Percentiles rank a stretch among this genome's conserved stretches.
Conservation (phyloP, 73 alveolate species). For the Paramecium tetraurelia region DNA sequence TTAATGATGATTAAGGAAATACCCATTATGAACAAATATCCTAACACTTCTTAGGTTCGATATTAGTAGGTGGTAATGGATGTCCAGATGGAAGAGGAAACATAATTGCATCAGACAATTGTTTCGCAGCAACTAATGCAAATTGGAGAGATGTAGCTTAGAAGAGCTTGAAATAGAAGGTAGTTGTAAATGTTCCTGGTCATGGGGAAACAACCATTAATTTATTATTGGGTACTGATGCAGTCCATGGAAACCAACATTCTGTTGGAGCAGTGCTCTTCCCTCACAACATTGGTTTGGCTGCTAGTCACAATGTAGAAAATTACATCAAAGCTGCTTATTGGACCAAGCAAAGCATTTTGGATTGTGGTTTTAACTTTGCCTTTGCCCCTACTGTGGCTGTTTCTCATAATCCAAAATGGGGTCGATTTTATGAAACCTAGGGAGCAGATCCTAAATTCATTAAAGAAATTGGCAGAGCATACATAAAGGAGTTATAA, state of each 20-base stretch:
- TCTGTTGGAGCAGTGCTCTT: conserved; percentile 57
- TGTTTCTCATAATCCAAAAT: conserved; percentile 63
- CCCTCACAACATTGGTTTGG: conserved; percentile 69
- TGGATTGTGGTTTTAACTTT: conserved; percentile 61
- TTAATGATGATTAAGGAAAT: background rate
- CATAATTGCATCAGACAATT: background rate
- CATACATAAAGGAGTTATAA: conserved; percentile 30
- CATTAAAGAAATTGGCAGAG: conserved; percentile 42
- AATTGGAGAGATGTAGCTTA: conserved; percentile 60
- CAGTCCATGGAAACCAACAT: conserved; percentile 69
- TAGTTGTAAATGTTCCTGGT: background rate
- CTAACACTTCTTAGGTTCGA: conserved; percentile 49
- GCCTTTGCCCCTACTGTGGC: conserved; percentile 68
- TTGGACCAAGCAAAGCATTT: background rate
- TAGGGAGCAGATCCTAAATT: conserved; percentile 39
- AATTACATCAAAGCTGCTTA: conserved; percentile 40
- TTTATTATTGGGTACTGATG: conserved; percentile 68
- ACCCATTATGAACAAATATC: conserved; percentile 36
- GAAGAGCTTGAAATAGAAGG: conserved; percentile 23
- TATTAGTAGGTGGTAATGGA: conserved; percentile 65
- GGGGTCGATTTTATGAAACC: conserved; percentile 68
- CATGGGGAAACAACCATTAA: background rate
- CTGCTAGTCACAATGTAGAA: conserved; percentile 60
- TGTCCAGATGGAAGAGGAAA: conserved; percentile 62
- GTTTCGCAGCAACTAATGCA: conserved; percentile 25